Conservation (phyloP, 805 yeast species). For the Kodamaea laetipori region DNA sequence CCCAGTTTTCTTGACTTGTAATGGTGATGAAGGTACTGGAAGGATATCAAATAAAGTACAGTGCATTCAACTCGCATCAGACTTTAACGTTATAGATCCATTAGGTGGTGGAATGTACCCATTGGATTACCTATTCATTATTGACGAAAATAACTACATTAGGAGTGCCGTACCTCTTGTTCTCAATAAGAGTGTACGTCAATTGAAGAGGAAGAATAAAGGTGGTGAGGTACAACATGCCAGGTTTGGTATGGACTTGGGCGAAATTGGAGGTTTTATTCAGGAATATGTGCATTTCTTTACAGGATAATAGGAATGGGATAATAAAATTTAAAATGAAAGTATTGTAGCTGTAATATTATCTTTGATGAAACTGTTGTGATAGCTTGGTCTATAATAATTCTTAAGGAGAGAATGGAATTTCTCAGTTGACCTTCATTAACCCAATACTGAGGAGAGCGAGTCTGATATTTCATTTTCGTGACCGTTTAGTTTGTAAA, state of each 20-base stretch:
- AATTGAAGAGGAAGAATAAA: slow-evolving; percentile 1
- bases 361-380: too few species aligned
- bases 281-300: slow-evolving; percentile 13
- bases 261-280: slow-evolving; percentile 10
- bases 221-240: slow-evolving; percentile 11
- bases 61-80: slow-evolving; percentile 25
- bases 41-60: slow-evolving; percentile 16
- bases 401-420: too few species aligned
- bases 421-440: too few species aligned
- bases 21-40: slow-evolving; percentile 5
- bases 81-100: slow-evolving; percentile 33
- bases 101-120: slow-evolving; percentile 42
- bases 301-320: neutral
- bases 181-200: slow-evolving; percentile 6
- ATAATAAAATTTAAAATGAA: too few species aligned
- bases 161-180: slow-evolving; percentile 16
- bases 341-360: too few species aligned
- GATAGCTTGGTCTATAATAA: too few species aligned
- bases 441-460: too few species aligned
- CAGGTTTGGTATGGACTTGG: slow-evolving; percentile 13
- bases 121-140: slow-evolving; percentile 28
- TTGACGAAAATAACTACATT: slow-evolving; percentile 19
- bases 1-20: slow-evolving; percentile 21
- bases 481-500: too few species aligned
- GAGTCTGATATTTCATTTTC: too few species aligned